Percentiles rank a stretch among this genome's conserved stretches.
Conservation (phyloP, 305 asterid genomes). For the Fraxinus albicans region DNA sequence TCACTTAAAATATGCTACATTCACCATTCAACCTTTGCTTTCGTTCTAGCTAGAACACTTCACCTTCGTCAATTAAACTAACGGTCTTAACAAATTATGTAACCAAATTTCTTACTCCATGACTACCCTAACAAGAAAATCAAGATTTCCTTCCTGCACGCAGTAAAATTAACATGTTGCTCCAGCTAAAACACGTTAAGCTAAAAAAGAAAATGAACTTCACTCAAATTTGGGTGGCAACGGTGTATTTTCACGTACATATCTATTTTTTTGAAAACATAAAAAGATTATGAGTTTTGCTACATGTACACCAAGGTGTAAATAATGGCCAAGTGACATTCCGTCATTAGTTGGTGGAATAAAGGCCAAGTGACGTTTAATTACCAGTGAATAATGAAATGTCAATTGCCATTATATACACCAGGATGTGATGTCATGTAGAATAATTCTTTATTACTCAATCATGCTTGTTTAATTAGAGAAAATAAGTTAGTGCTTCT, state of each 20-base stretch:
- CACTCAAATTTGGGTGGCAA: neutral
- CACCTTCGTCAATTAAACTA: neutral
- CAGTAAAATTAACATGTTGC: neutral
- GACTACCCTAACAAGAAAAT: neutral
- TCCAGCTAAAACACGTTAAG: neutral
- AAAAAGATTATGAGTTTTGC: neutral
- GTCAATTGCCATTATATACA: too few relatives aligned
- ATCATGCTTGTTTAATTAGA: neutral
- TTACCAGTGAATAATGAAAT: too few relatives aligned
- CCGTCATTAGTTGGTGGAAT: too few relatives aligned
- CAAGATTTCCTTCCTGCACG: neutral
- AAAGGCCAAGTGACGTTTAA: too few relatives aligned
- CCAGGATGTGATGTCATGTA: too few relatives aligned
- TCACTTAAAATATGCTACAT: neutral
- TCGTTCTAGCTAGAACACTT: neutral
- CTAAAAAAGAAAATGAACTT: neutral
- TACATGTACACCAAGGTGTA: too few relatives aligned
- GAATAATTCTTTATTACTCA: neutral
- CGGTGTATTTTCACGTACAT: neutral
- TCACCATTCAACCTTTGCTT: neutral
- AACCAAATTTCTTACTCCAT: neutral
- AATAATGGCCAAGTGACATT: too few relatives aligned
- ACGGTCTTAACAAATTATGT: neutral
- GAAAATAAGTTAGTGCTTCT: neutral
- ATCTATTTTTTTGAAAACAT: too few relatives aligned